Evolutionary conservation across 441 rosid genomes (phyloP), one percentile per base, ranked within the genome.

Genomic region (Arabidopsis lyrata): DNA sequence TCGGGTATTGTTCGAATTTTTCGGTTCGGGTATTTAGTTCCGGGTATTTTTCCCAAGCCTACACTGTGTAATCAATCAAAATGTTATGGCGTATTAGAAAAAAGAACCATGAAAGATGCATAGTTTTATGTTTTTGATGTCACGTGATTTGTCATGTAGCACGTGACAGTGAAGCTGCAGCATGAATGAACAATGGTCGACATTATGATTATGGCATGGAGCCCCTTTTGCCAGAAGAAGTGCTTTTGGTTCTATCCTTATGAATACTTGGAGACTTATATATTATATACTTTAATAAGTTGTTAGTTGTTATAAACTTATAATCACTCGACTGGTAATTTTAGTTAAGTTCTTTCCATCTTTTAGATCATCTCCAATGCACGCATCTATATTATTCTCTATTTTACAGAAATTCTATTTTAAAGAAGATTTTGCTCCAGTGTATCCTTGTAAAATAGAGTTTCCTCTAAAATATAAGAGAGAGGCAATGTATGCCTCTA

Each of bases 171-270:
- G 56, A 60, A 53, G 63, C 68, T 74, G 77, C 70, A 77, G 77
- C 81, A 80, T 86, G 77, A 50, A 60, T 47, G 54, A 52, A 70
- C 78, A 63, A 47, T 75, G 66, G 83, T 71, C 76, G 89, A 85
- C 88, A 85, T 36, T 35, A 86, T 88, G 79, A 85, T 85, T 83
- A 60, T 56, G 74, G 85, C 86, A 82, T 80, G 89, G 76, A 77
- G 72, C 74, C 78, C 49, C 29, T 29, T 35, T 67, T 76, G 74
- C 72, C 71, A 82, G 79, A 81, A 79, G 78, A 70, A 57, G 2
- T 20, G 34, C 12, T 63, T 76, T 75, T 68, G 49, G 22, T 68
- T 61, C 39, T 59, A 11, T 66, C 29, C 38, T 12, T 63, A 44
- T 18, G 52, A 55, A 34, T 53, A 32, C 41, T 31, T 20, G 14